Percentiles rank a stretch among this genome's conserved stretches.
Conservation (phyloP, 208 protist genomes). For the Trypanosomatidae sp. region DNA sequence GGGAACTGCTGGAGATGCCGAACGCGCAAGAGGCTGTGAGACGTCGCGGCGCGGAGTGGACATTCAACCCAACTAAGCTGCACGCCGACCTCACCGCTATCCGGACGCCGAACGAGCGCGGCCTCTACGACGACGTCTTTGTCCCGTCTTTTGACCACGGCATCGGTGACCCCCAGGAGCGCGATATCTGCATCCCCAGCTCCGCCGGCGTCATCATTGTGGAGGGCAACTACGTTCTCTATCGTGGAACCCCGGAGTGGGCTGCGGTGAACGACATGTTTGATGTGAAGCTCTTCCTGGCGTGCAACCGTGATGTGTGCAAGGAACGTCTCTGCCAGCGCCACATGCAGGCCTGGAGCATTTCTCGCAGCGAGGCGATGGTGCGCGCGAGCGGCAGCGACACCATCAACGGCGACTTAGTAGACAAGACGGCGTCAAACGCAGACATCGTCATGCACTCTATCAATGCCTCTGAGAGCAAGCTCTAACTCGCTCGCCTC, state of each 20-base stretch:
- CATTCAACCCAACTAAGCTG: conserved; percentile 67
- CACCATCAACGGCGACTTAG: conserved; percentile 66
- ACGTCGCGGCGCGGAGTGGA: conserved; percentile 80
- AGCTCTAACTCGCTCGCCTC: conserved; percentile 10
- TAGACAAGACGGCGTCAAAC: conserved; percentile 52
- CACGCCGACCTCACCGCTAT: conserved; percentile 49
- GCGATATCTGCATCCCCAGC: conserved; percentile 44
- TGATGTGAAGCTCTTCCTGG: conserved; percentile 66
- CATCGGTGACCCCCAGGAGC: conserved; percentile 57
- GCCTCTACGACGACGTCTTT: conserved; percentile 48
- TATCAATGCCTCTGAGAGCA: conserved; percentile 26
- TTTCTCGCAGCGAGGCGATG: conserved; percentile 50
- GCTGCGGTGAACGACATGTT: conserved; percentile 55
- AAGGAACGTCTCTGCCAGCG: conserved; percentile 53
- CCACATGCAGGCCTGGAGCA: conserved; percentile 75
- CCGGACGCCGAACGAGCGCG: conserved; percentile 19
- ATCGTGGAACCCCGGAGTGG: conserved; percentile 58
- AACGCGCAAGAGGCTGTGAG: conserved; percentile 54
- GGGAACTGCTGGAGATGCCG: conserved; percentile 49
- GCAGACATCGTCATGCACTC: conserved; percentile 65
- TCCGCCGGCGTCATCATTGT: conserved; percentile 57
- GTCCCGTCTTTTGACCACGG: conserved; percentile 83
- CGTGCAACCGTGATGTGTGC: conserved; percentile 39
- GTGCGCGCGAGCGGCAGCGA: conserved; percentile 64
- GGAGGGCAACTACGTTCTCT: conserved; percentile 82